Conservation (phyloP, 108 stramenopile genomes). For the Fragilaria radians region DNA sequence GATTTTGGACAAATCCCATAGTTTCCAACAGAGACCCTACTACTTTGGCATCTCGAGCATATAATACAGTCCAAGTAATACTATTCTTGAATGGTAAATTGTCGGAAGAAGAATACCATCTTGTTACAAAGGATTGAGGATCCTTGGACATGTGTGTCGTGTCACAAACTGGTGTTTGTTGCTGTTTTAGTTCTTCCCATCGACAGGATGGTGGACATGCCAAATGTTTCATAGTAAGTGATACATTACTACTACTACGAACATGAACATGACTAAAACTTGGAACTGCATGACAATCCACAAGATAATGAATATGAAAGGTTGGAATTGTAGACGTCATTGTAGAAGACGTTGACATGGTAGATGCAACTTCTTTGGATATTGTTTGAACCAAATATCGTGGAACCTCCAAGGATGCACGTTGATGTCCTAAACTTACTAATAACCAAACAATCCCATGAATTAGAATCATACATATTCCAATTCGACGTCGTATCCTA, state of each 20-base stretch:
- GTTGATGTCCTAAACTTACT: constrained; percentile 64
- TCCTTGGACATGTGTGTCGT: background rate
- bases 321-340: too few species aligned
- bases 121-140: background rate
- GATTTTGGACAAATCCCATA: too few species aligned
- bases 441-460: constrained; percentile 46
- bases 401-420: constrained; percentile 63
- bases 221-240: constrained; percentile 32
- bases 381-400: constrained; percentile 19
- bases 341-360: constrained; percentile 13
- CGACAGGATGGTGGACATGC: constrained; percentile 80
- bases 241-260: constrained; percentile 12
- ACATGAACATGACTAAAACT: constrained; percentile 70
- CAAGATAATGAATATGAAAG: constrained; percentile 74
- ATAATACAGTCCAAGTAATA: too few species aligned
- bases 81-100: too few species aligned
- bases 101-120: too few species aligned
- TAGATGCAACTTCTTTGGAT: background rate
- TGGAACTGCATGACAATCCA: constrained; percentile 83
- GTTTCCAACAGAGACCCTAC: too few species aligned
- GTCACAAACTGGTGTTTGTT: background rate
- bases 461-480: constrained; percentile 14
- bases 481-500: background rate
- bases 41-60: too few species aligned
- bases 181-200: background rate